Conservation (phyloP, 345 rosid genomes). For the Citrus australasica region DNA sequence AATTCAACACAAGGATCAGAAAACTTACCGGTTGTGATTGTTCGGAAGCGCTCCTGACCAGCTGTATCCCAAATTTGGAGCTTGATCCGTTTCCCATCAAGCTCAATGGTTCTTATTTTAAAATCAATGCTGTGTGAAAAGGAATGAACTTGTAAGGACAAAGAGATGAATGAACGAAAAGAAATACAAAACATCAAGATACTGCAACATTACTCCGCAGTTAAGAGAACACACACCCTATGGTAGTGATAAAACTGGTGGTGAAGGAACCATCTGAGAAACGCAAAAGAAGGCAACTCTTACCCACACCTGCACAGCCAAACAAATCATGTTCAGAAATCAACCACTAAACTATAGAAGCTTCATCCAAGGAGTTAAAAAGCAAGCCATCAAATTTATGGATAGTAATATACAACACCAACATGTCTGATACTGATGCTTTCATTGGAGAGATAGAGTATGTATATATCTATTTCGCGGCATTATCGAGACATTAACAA, state of each 20-base stretch:
- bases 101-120: constrained; percentile 80
- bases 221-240: constrained; percentile 33
- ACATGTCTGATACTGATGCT: too few relatives aligned
- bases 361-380: background rate
- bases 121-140: constrained; percentile 60
- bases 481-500: background rate
- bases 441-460: background rate
- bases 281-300: constrained; percentile 56
- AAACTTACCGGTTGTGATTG: constrained; percentile 78
- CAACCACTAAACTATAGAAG: background rate
- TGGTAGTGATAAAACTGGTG: constrained; percentile 53
- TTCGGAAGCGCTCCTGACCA: constrained; percentile 86
- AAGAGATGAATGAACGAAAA: background rate
- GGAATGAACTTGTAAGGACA: background rate
- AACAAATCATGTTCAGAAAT: background rate
- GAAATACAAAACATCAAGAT: constrained; percentile 3
- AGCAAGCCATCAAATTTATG: background rate
- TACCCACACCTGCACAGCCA: constrained; percentile 39
- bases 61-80: constrained; percentile 84
- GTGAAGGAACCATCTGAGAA: constrained; percentile 59
- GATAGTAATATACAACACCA: background rate
- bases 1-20: background rate
- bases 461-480: background rate
- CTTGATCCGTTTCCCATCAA: constrained; percentile 72
- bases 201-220: background rate